Percentiles rank a stretch among this genome's conserved stretches.
These are phyloP conservation scores for Pythium insidiosum DNA, from an alignment of 352 stramenopile species.

Conservation along the genomic window DNA sequence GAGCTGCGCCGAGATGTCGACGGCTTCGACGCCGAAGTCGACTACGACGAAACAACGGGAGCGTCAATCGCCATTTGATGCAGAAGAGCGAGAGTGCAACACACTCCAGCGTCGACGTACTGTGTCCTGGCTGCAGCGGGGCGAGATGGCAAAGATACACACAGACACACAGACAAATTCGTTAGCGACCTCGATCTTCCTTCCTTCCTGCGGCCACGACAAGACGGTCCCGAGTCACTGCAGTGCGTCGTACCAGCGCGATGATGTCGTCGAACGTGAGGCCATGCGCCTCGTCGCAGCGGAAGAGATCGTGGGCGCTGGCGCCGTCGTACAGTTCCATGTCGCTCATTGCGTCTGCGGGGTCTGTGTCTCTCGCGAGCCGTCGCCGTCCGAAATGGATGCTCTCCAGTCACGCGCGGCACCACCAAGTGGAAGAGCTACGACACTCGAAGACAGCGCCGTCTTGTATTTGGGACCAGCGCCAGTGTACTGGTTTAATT, in stretches of 20 bases:
- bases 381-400: constrained; percentile 22
- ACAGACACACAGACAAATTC: not conserved
- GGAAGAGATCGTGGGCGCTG: constrained; percentile 67
- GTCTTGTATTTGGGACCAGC: not conserved
- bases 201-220: too few relatives aligned
- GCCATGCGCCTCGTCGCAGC: constrained; percentile 51
- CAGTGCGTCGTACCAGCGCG: constrained; percentile 48
- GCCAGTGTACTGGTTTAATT: not conserved
- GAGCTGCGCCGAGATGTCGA: constrained; percentile 86
- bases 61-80: too few relatives aligned
- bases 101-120: constrained; percentile 20
- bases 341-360: constrained; percentile 19
- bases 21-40: constrained; percentile 90
- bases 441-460: not conserved
- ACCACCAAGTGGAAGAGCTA: not conserved
- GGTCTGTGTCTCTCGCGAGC: too few relatives aligned
- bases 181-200: not conserved
- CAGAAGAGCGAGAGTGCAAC: not conserved
- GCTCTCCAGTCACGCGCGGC: constrained; percentile 25
- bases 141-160: not conserved
- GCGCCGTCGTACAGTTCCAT: constrained; percentile 49
- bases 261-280: constrained; percentile 87
- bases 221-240: too few relatives aligned
- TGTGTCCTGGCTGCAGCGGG: constrained; percentile 41
- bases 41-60: constrained; percentile 28